These are phyloP conservation scores for Cladosporium sp. DNA, from an alignment of 2,329 filamentous ascomycete genomes.

Conservation along the genomic window DNA sequence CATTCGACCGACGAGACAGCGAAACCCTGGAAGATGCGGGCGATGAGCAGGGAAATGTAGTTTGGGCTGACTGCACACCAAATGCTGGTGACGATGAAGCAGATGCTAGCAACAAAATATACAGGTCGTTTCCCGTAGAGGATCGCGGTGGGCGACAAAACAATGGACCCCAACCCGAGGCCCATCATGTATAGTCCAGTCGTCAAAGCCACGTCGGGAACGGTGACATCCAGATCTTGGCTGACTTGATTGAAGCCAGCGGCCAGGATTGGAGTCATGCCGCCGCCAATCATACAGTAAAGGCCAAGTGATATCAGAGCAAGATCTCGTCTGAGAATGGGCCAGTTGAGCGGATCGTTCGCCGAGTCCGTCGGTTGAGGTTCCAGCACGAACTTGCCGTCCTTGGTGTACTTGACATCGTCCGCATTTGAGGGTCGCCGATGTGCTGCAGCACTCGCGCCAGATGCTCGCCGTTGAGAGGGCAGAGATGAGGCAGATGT, in stretches of 20 bases:
- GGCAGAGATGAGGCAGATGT: constrained; percentile 57
- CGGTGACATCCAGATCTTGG: constrained; percentile 62
- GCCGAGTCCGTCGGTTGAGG: constrained; percentile 88
- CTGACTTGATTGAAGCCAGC: constrained; percentile 87
- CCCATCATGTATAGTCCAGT: constrained; percentile 95
- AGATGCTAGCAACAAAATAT: constrained; percentile 72
- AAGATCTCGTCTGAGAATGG: constrained; percentile 73
- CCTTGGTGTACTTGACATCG: constrained; percentile 71
- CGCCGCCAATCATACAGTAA: constrained; percentile 90
- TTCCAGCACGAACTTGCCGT: constrained; percentile 82
- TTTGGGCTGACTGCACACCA: constrained; percentile 87
- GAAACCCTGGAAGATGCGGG: constrained; percentile 82
- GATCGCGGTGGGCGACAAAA: constrained; percentile 89
- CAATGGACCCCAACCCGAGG: constrained; percentile 76
- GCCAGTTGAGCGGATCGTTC: constrained; percentile 95
- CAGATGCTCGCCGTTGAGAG: constrained; percentile 13
- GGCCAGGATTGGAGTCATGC: constrained; percentile 86
- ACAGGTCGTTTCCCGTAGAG: constrained; percentile 87
- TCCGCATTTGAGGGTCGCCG: constrained; percentile 22
- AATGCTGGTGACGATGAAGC: constrained; percentile 75
- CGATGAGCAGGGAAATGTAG: constrained; percentile 76
- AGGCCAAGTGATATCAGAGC: constrained; percentile 82
- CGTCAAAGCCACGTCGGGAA: constrained; percentile 76
- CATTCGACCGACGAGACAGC: constrained; percentile 90
- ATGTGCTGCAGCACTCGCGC: constrained; percentile 22